These are phyloP conservation scores for Tulasnella sp. DNA, from an alignment of 768 basidiomycete genomes.

Conservation along the genomic window DNA sequence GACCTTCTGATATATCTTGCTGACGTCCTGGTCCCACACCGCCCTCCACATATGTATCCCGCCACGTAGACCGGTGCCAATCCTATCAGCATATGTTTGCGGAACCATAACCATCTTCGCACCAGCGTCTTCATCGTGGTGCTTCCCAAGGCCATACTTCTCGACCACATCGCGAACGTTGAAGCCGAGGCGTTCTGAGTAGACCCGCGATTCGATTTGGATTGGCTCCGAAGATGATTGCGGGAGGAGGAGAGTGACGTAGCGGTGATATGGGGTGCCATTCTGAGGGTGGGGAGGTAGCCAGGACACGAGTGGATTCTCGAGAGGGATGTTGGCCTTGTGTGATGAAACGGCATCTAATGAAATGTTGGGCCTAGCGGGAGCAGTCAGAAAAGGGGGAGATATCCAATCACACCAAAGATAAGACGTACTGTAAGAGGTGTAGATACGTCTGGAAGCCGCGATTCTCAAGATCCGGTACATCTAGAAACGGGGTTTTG, in stretches of 20 bases:
- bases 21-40: constrained; percentile 58
- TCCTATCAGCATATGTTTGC: constrained; percentile 12
- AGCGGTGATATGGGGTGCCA: constrained; percentile 86
- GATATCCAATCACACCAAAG: constrained; percentile 53
- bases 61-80: constrained; percentile 35
- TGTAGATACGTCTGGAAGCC: constrained; percentile 69
- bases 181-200: constrained; percentile 42
- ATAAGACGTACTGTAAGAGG: constrained; percentile 62
- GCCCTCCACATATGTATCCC: constrained; percentile 79
- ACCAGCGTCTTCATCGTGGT: constrained; percentile 26
- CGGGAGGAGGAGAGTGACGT: constrained; percentile 62
- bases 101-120: constrained; percentile 21
- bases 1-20: constrained; percentile 52
- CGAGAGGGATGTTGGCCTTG: not conserved
- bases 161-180: constrained; percentile 52
- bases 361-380: not conserved
- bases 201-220: not conserved
- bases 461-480: constrained; percentile 59
- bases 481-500: constrained; percentile 39
- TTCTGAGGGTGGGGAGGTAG: constrained; percentile 86
- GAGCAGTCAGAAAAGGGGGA: constrained; percentile 39
- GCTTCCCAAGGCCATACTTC: constrained; percentile 33
- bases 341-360: not conserved
- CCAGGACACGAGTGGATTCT: constrained; percentile 37
- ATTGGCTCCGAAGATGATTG: constrained; percentile 39